Evolutionary conservation across 208 protist species (phyloP).

Genomic region (Crithidia bombi): DNA sequence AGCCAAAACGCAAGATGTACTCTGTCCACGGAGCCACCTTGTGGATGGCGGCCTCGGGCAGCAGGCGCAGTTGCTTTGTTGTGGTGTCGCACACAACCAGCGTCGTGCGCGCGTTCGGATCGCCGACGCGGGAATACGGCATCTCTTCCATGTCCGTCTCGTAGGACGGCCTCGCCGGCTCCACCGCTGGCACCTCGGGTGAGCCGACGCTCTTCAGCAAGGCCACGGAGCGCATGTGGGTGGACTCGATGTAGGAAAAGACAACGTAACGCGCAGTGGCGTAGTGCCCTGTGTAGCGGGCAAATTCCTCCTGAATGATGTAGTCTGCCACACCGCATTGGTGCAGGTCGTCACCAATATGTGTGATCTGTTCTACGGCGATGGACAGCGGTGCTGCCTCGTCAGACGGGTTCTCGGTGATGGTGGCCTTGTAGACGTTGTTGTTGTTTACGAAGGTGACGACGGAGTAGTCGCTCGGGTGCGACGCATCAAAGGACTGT

Average conservation of each 20-base stretch:
- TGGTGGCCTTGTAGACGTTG: constrained; percentile 72
- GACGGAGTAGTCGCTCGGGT: constrained; percentile 27
- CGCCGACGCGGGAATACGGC: constrained; percentile 81
- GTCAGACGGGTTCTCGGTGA: constrained; percentile 40
- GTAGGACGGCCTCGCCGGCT: constrained; percentile 17
- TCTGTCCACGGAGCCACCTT: constrained; percentile 65
- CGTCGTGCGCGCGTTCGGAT: constrained; percentile 66
- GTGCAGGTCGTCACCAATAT: constrained; percentile 64
- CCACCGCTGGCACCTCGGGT: constrained; percentile 19
- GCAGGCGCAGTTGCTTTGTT: constrained; percentile 38
- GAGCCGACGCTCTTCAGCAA: constrained; percentile 50
- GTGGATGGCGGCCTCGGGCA: constrained; percentile 49
- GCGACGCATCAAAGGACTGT: constrained; percentile 19
- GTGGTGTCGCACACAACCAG: constrained; percentile 61
- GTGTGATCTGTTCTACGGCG: constrained; percentile 61
- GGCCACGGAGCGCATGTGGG: constrained; percentile 62
- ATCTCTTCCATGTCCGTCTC: constrained; percentile 59
- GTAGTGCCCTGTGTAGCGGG: constrained; percentile 86
- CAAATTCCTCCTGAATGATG: constrained; percentile 94
- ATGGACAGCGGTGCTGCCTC: constrained; percentile 38
- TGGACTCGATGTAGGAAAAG: constrained; percentile 80
- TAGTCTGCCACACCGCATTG: constrained; percentile 87
- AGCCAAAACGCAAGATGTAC: constrained; percentile 87
- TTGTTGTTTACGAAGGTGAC: constrained; percentile 74
- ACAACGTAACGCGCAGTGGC: constrained; percentile 70